phyloP scores from a whole-genome alignment of 2,329 filamentous ascomycete genomes.

The Colletotrichum horii region DNA sequence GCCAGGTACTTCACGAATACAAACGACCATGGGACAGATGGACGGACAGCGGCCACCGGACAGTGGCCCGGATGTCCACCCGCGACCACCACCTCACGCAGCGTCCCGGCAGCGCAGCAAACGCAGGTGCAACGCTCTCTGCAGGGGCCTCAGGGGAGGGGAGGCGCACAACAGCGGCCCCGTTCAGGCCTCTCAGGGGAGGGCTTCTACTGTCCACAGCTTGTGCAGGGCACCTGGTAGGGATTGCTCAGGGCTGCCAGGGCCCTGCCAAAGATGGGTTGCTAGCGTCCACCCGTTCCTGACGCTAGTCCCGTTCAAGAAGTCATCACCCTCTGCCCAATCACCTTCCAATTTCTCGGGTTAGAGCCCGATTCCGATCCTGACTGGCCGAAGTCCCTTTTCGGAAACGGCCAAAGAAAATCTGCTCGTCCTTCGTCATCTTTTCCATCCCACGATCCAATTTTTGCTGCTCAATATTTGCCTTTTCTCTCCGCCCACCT shows the following conservation, averaged over 20 bases:
- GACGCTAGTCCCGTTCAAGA: constrained; percentile 10
- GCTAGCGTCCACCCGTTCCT: constrained; percentile 12
- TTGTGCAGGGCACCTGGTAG: neutral
- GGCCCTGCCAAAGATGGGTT: constrained; percentile 13
- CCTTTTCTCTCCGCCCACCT: neutral
- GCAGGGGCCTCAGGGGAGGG: neutral
- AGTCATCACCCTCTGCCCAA: constrained; percentile 11
- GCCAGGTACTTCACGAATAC: neutral
- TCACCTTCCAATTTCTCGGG: constrained; percentile 17
- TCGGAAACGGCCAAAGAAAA: neutral
- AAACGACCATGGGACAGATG: neutral
- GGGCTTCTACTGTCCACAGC: neutral
- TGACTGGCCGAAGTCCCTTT: constrained; percentile 4
- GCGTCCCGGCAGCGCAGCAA: neutral
- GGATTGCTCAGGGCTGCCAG: neutral
- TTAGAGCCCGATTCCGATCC: constrained; percentile 1
- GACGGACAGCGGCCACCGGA: neutral
- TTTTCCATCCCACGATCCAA: neutral
- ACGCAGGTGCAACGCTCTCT: neutral
- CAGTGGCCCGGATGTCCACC: neutral
- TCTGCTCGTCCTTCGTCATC: constrained; percentile 7
- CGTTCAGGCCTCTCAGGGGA: neutral
- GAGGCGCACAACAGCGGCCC: neutral
- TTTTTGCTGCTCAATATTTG: neutral
- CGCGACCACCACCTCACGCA: neutral